Base-by-base conservation (phyloP, 192 early-diverging fungal genomes). In the Linnemannia schmuckeri region DNA sequence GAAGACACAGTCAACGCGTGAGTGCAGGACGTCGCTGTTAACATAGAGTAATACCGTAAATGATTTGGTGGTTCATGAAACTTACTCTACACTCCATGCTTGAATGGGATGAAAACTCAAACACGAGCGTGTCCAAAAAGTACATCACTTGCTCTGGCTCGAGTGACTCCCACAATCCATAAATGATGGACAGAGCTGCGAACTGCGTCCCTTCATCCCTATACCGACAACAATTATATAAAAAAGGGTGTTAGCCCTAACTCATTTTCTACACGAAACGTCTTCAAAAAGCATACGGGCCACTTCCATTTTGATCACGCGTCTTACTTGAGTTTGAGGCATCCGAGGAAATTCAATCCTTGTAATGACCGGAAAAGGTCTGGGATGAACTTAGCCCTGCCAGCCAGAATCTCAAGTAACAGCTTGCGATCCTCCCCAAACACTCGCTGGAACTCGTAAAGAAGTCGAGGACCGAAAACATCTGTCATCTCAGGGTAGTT, bases 181-280 rank as follows among this genome's bases (percentile, higher is more conserved):
- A 88, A 35, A 96, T 77, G 35, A 95, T 90, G 18, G 89, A 80
- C 9, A 96, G 82, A 9, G 89, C 75, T 30, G 88, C 90, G 20
- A 88, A 87, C 80, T 95, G 95, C 18, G 85, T 89, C 30, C 84
- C 86, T 27, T 95, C 93, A 80, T 94, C 91, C 55, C 93, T 90
- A 72, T 18, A n/a, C 20, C 63, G 17, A n/a, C 10, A 17, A 42
- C n/a, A 13, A 47, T 0, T 40, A 27, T 37, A 46, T 12, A 8
- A 22, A 20, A 20, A 18, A 18, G 30, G 54, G 37, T 57, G 40
- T 66, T 72, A 72, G 46, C 15, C 30, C n/a, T 5, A 3, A 15
- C 24, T 33, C 30, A 66, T 9, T 12, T 30, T 66, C 55, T 27
- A 30, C 8, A 27, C 15, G 61, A 12, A 70, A 18, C 20, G 30